phyloP scores from a whole-genome alignment of 164 flowering plant genomes.

The Stephania japonica region DNA sequence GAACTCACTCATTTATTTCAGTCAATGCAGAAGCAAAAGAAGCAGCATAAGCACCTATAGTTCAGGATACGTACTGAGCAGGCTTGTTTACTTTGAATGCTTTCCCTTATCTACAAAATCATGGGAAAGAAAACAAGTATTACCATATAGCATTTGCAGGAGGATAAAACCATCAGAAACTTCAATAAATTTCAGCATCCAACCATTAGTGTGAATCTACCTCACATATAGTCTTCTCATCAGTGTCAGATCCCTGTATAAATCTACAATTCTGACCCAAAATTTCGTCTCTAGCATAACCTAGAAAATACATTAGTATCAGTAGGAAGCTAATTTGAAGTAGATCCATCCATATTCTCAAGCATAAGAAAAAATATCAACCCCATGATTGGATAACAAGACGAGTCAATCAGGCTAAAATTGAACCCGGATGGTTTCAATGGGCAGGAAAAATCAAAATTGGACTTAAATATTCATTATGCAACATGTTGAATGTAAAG shows the following conservation, averaged over 20 bases:
- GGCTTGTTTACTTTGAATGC: constrained; percentile 46
- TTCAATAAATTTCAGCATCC: neutral
- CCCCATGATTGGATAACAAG: neutral
- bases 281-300: constrained; percentile 76
- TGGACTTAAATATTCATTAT: neutral
- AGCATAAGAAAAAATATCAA: neutral
- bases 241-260: constrained; percentile 64
- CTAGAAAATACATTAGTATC: constrained; percentile 25
- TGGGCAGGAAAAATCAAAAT: neutral
- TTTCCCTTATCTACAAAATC: constrained; percentile 51
- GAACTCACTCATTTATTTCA: neutral
- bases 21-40: neutral
- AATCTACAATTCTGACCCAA: constrained; percentile 72
- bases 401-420: neutral
- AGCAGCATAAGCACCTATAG: constrained; percentile 60
- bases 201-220: constrained; percentile 24
- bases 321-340: neutral
- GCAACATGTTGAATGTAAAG: neutral
- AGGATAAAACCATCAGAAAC: neutral
- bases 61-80: constrained; percentile 84
- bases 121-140: neutral
- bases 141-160: neutral
- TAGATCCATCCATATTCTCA: neutral
- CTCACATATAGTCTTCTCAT: constrained; percentile 41
- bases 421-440: neutral